Conservation (phyloP, 1,284 basidiomycete genomes). For the Schizophyllum amplum region DNA sequence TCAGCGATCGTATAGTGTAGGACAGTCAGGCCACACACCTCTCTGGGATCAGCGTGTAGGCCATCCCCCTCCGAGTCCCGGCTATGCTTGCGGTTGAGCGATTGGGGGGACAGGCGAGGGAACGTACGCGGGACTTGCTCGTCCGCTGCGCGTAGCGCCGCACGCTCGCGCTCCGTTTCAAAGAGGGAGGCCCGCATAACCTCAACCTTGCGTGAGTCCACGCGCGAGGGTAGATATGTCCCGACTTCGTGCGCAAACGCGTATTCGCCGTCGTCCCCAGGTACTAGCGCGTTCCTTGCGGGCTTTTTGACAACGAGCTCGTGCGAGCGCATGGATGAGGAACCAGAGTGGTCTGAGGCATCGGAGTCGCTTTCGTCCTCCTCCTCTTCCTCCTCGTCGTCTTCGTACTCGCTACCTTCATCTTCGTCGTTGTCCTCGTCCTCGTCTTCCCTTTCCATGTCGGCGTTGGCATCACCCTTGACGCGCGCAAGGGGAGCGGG, state of each 20-base stretch:
- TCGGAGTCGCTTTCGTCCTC: constrained; percentile 25
- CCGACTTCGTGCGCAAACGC: constrained; percentile 35
- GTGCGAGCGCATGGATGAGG: constrained; percentile 43
- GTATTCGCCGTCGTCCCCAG: constrained; percentile 42
- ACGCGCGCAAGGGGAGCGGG: not conserved
- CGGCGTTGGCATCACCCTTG: constrained; percentile 13
- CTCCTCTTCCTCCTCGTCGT: constrained; percentile 22
- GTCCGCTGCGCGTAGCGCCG: constrained; percentile 43
- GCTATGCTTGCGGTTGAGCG: constrained; percentile 58
- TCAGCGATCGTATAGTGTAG: constrained; percentile 3
- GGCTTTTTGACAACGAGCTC: constrained; percentile 26
- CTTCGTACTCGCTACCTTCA: constrained; percentile 17
- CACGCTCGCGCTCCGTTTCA: constrained; percentile 61
- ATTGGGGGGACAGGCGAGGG: constrained; percentile 24
- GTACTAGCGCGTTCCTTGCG: constrained; percentile 35
- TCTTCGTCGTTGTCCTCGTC: constrained; percentile 11
- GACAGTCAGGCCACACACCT: constrained; percentile 33
- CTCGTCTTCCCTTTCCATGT: constrained; percentile 10
- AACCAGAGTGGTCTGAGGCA: constrained; percentile 11
- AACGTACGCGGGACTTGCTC: constrained; percentile 30
- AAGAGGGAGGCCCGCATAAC: constrained; percentile 91
- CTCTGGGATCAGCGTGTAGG: constrained; percentile 52
- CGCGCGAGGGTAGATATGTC: constrained; percentile 26
- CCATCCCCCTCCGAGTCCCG: constrained; percentile 69
- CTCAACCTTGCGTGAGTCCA: constrained; percentile 78